Evolutionary conservation across 1,284 basidiomycete genomes (phyloP).

Genomic region (Pseudozyma pruni): DNA sequence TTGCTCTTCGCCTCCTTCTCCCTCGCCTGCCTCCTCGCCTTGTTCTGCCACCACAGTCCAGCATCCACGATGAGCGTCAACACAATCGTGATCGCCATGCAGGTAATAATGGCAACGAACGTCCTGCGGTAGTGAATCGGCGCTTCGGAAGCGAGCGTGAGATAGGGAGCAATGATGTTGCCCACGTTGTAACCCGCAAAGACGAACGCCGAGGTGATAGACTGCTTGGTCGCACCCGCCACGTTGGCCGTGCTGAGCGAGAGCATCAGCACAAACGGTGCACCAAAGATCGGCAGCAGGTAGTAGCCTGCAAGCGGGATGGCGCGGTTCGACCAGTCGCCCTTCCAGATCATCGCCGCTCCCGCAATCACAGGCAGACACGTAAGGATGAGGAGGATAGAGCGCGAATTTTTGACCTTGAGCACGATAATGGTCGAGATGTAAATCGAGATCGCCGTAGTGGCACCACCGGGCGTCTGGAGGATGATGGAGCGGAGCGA

Average conservation of each 20-base stretch:
- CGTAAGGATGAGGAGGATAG: constrained; percentile 69
- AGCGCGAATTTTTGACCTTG: constrained; percentile 68
- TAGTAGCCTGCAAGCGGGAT: constrained; percentile 71
- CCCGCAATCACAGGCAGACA: constrained; percentile 71
- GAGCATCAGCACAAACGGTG: constrained; percentile 71
- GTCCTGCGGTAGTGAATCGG: constrained; percentile 70
- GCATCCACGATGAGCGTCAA: constrained; percentile 39
- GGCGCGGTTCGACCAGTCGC: constrained; percentile 69
- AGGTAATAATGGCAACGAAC: constrained; percentile 70
- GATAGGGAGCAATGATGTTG: constrained; percentile 64
- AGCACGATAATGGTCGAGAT: constrained; percentile 69
- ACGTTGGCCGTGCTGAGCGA: constrained; percentile 70
- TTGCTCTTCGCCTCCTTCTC: constrained; percentile 18
- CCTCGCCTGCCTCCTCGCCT: constrained; percentile 15
- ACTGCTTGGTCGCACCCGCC: constrained; percentile 71
- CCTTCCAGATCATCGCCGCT: constrained; percentile 70
- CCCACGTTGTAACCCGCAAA: constrained; percentile 69
- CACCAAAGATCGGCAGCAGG: constrained; percentile 70
- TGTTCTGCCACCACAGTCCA: constrained; percentile 42
- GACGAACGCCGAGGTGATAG: constrained; percentile 68
- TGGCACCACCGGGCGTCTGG: constrained; percentile 68
- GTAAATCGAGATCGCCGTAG: constrained; percentile 70
- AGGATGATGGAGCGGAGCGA: constrained; percentile 70
- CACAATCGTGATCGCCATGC: constrained; percentile 49
- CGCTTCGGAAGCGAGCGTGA: constrained; percentile 57